These are phyloP conservation scores for Brassica cretica DNA, from an alignment of 345 rosid species.

Conservation along the genomic window DNA sequence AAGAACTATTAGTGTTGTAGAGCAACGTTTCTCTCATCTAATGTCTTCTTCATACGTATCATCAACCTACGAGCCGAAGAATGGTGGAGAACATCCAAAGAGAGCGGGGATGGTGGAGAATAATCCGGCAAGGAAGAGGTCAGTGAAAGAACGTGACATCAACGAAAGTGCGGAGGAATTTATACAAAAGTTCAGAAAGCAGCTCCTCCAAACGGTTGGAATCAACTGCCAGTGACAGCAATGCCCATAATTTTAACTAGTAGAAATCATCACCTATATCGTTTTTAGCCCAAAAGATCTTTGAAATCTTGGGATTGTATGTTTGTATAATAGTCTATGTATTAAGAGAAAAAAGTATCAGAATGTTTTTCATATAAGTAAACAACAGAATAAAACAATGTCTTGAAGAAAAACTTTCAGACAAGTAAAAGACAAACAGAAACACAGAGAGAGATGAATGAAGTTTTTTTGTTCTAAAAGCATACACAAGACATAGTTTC, in stretches of 20 bases:
- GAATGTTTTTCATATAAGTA: background rate
- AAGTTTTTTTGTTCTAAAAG: constrained; percentile 29
- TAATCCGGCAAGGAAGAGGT: constrained; percentile 16
- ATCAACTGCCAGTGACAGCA: constrained; percentile 44
- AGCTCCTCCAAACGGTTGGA: constrained; percentile 67
- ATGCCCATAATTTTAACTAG: background rate
- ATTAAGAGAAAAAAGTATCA: background rate
- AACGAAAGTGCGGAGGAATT: constrained; percentile 75
- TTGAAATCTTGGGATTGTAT: constrained; percentile 18
- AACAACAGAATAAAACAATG: constrained; percentile 7
- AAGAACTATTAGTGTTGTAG: background rate
- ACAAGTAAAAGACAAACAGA: background rate
- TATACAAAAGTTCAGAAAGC: constrained; percentile 67
- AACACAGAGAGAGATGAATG: constrained; percentile 26
- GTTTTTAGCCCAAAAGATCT: background rate
- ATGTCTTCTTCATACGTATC: constrained; percentile 18
- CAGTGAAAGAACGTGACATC: constrained; percentile 46
- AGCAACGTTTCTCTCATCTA: constrained; percentile 15
- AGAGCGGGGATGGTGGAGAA: constrained; percentile 11
- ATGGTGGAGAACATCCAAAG: constrained; percentile 3
- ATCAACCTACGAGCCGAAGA: constrained; percentile 25
- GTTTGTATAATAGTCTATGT: constrained; percentile 15
- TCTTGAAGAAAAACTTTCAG: constrained; percentile 19
- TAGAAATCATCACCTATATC: background rate
- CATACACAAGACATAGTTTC: constrained; percentile 27